Conservation (phyloP, 805 yeast species). For the Lipomyces sp. region DNA sequence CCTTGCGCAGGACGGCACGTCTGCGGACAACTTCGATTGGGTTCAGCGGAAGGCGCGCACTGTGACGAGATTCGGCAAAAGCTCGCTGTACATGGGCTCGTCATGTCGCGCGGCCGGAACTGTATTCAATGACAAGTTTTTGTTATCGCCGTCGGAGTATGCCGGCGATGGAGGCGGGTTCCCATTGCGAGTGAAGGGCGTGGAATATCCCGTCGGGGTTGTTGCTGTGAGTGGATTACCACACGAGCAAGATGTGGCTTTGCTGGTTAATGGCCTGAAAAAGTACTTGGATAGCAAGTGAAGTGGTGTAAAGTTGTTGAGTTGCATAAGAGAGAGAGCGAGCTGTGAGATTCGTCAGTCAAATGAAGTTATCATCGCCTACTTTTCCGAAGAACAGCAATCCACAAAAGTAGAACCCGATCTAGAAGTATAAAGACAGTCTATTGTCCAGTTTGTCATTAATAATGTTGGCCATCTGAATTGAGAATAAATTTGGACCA, state of each 20-base stretch:
- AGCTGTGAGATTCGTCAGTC: no score
- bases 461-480: no score
- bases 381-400: no score
- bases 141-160: constrained; percentile 7
- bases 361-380: no score
- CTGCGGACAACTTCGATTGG: constrained; percentile 23
- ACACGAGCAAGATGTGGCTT: constrained; percentile 18
- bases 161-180: constrained; percentile 23
- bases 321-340: no score
- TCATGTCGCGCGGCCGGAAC: constrained; percentile 2
- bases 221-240: constrained; percentile 22
- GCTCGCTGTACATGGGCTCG: constrained; percentile 13
- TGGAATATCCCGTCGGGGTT: constrained; percentile 17
- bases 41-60: constrained; percentile 22
- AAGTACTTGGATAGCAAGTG: no score
- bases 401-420: no score
- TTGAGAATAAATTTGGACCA: no score
- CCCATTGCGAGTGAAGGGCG: constrained; percentile 16
- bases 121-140: constrained; percentile 3
- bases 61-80: constrained; percentile 26
- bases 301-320: no score
- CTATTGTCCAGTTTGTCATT: no score
- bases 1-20: constrained; percentile 25
- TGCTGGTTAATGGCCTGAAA: constrained; percentile 8
- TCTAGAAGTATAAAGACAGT: no score